phyloP scores from a whole-genome alignment of 352 stramenopile genomes.

The Phytophthora rubi region DNA sequence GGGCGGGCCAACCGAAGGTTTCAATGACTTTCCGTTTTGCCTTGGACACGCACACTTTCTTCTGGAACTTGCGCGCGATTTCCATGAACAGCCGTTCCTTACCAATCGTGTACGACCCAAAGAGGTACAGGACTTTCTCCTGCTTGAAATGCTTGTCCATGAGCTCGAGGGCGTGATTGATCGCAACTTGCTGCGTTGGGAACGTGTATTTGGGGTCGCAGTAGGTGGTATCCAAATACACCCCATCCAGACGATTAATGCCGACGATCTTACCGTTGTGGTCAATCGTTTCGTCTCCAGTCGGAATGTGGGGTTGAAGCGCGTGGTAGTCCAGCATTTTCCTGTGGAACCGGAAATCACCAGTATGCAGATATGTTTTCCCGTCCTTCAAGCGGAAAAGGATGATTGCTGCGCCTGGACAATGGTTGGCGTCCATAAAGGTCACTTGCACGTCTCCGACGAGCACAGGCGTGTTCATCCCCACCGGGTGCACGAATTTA shows the following conservation, averaged over 20 bases:
- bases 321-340: conserved; percentile 73
- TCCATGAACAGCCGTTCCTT: conserved; percentile 98
- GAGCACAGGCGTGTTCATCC: conserved; percentile 89
- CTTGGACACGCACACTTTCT: conserved; percentile 83
- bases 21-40: conserved; percentile 87
- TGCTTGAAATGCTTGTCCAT: conserved; percentile 55
- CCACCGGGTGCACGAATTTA: conserved; percentile 92
- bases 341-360: conserved; percentile 83
- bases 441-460: conserved; percentile 92
- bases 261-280: conserved; percentile 35
- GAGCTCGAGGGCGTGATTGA: conserved; percentile 67
- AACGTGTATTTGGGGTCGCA: conserved; percentile 95
- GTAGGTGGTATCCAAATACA: conserved; percentile 98
- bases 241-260: conserved; percentile 58
- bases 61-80: conserved; percentile 78
- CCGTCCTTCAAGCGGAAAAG: conserved; percentile 90
- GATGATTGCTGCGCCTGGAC: conserved; percentile 95
- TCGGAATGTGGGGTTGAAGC: conserved; percentile 54
- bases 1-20: conserved; percentile 84
- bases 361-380: conserved; percentile 92
- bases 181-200: conserved; percentile 85
- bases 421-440: conserved; percentile 97
- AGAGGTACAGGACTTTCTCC: conserved; percentile 92
- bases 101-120: conserved; percentile 97
- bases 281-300: conserved; percentile 33